Evolutionary conservation across 2,329 filamentous ascomycete species (phyloP), one percentile per base, ranked within the genome.

Genomic region (Alternaria infectoria): DNA sequence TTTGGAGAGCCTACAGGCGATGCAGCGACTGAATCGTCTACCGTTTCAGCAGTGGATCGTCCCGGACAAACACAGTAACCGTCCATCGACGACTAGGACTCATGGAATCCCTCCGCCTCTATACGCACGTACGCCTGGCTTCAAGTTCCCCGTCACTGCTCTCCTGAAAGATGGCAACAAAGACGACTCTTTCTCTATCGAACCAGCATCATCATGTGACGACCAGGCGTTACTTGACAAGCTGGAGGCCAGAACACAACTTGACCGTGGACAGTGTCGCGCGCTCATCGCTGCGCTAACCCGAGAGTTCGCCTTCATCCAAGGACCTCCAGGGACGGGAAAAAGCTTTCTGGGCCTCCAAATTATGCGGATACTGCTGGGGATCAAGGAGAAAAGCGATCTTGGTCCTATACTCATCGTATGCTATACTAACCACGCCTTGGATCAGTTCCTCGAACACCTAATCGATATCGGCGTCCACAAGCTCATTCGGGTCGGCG

Each of bases 301-400:
- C 0, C 81, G 83, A 1, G 82, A 83, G 32, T 75, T 91, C 9
- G 85, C 87, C 1, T 80, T 91, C 5, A 89, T 91, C 11, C 89
- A 92, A 78, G 90, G 90, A 0, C 90, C 90, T 0, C 90, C 90
- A 0, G 90, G 90, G 0, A 92, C 90, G 0, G 90, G 90, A 0
- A 92, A 92, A 72, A 86, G 83, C 5, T 91, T 85, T 66, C 83
- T 85, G 0, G 89, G 89, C 3, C 82, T 88, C 2, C 82, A 85
- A 46, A 74, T 91, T n/a, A 84, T 90, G 62, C 85, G 86, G 62
- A 81, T 84, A 0, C 72, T 90, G 6, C 70, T 90, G 81, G 11
- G 84, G 81, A 76, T 78, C 58, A 80, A 76, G 28, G 46, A 64
- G 0, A 70, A 65, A 17, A 77, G 69, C 0, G 56, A 73, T 0